These are phyloP conservation scores for Lenwebbia sp. DNA, from an alignment of 345 rosid species.

Conservation along the genomic window DNA sequence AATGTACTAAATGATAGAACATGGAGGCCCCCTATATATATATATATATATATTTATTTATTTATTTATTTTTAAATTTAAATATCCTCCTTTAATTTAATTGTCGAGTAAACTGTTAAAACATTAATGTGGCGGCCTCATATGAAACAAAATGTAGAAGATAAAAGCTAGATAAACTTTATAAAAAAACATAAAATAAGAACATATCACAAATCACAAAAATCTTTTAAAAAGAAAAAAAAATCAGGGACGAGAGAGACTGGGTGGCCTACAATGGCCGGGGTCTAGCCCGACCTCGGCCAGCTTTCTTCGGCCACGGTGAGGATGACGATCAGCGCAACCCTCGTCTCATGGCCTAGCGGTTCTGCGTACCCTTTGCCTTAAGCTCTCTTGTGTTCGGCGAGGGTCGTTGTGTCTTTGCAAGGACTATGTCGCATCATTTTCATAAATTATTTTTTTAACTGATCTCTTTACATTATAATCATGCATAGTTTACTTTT, in stretches of 20 bases:
- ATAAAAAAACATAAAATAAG: too few species aligned
- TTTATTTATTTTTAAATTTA: too few species aligned
- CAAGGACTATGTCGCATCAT: not conserved
- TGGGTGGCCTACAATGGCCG: not conserved
- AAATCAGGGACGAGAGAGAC: not conserved
- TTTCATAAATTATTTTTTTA: not conserved
- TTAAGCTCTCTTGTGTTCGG: not conserved
- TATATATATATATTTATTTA: too few species aligned
- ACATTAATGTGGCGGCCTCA: not conserved
- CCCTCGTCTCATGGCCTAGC: not conserved
- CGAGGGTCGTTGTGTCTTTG: not conserved
- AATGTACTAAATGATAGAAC: not conserved
- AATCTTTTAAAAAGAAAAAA: too few species aligned
- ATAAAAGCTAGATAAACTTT: not conserved
- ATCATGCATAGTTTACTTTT: too few species aligned
- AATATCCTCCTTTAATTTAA: not conserved
- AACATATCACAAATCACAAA: too few species aligned
- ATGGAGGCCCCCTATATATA: not conserved
- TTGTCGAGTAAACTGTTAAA: not conserved
- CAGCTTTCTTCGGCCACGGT: too few species aligned
- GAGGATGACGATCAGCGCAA: too few species aligned
- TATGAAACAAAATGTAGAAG: not conserved
- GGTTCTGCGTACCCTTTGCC: not conserved
- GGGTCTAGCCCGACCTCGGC: not conserved
- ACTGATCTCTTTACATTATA: not conserved